A percentile compares a stretch with the other conserved stretches of the same genome.
Conservation (phyloP, 768 basidiomycete species). For the Russula abietina region DNA sequence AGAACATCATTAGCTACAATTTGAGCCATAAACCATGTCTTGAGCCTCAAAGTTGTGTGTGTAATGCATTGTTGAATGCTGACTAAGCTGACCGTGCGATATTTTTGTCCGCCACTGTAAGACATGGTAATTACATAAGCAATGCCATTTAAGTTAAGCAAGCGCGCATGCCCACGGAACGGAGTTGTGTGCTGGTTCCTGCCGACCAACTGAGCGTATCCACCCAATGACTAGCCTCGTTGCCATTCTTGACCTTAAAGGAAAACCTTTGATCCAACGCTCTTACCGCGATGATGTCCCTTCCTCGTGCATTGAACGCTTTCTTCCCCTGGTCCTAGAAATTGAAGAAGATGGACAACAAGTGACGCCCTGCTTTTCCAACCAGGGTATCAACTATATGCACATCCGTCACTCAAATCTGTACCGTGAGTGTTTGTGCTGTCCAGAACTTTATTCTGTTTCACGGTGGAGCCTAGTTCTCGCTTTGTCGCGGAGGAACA, state of each 20-base stretch:
- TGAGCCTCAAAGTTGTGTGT: too few species aligned
- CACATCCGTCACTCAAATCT: conserved; percentile 98
- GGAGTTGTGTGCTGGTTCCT: background rate
- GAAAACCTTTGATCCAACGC: conserved; percentile 94
- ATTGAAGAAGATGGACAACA: conserved; percentile 97
- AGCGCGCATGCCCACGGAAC: too few species aligned
- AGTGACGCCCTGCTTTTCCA: conserved; percentile 93
- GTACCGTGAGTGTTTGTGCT: conserved; percentile 59
- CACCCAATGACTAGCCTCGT: conserved; percentile 58
- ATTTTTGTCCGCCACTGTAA: too few species aligned
- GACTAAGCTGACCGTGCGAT: too few species aligned
- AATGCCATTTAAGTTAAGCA: too few species aligned
- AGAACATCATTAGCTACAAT: too few species aligned
- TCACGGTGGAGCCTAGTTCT: conserved; percentile 52
- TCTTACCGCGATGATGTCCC: conserved; percentile 96
- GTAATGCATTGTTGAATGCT: too few species aligned
- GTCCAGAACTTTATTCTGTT: background rate
- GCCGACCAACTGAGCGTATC: background rate
- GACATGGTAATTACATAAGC: too few species aligned
- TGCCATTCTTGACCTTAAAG: conserved; percentile 96
- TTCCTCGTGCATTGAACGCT: conserved; percentile 82
- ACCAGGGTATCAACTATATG: conserved; percentile 95
- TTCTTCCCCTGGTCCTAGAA: conserved; percentile 88
- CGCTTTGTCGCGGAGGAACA: conserved; percentile 91
- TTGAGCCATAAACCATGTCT: too few species aligned